These are phyloP conservation scores for Hygrocybe punicea DNA, from an alignment of 768 basidiomycete genomes.

Conservation along the genomic window DNA sequence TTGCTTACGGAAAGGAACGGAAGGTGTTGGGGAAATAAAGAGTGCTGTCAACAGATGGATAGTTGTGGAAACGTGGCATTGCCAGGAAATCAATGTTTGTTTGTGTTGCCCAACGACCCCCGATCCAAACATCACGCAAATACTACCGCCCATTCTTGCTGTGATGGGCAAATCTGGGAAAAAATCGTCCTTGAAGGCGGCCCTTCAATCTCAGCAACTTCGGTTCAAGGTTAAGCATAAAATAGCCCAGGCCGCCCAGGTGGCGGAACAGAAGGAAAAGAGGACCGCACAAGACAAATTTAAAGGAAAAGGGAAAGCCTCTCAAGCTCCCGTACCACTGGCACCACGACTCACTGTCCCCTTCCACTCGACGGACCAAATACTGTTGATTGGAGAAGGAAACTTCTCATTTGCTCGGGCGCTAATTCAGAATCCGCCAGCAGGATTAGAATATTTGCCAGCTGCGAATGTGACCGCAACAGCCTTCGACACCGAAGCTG, in stretches of 20 bases:
- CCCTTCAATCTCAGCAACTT: conserved; percentile 66
- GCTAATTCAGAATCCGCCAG: conserved; percentile 49
- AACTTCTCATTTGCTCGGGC: conserved; percentile 91
- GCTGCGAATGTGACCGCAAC: conserved; percentile 77
- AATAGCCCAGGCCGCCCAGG: conserved; percentile 47
- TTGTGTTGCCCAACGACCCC: neutral
- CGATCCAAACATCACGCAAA: conserved; percentile 10
- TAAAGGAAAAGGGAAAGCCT: conserved; percentile 41
- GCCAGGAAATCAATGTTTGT: conserved; percentile 1
- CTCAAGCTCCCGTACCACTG: conserved; percentile 22
- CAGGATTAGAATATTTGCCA: conserved; percentile 50
- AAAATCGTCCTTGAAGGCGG: conserved; percentile 53
- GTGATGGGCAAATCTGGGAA: conserved; percentile 48
- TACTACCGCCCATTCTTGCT: neutral
- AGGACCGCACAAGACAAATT: conserved; percentile 24
- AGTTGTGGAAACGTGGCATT: neutral
- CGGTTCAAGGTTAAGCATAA: conserved; percentile 62
- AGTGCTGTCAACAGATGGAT: too few relatives aligned
- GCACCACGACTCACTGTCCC: conserved; percentile 56
- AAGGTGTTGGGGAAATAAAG: too few relatives aligned
- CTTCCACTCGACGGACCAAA: conserved; percentile 59
- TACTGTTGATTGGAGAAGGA: conserved; percentile 86
- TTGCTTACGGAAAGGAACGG: too few relatives aligned
- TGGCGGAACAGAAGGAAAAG: conserved; percentile 47
- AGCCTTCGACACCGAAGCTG: conserved; percentile 74